A percentile compares a stretch with the other conserved stretches of the same genome.
Conservation (phyloP, 805 yeast species). For the Lipomyces sp. region DNA sequence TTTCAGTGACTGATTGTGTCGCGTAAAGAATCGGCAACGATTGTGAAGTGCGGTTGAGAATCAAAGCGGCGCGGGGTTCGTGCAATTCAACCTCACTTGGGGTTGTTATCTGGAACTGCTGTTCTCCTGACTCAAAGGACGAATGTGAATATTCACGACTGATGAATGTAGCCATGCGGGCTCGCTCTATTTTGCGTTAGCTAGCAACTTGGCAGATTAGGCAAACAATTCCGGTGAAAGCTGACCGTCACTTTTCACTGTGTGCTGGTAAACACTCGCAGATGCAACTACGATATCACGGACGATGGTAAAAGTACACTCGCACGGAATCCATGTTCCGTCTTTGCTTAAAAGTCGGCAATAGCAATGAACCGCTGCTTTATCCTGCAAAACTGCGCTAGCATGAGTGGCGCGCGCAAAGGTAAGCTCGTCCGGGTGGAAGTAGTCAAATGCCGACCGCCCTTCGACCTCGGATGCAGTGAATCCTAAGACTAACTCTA, state of each 20-base stretch:
- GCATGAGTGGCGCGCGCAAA: background rate
- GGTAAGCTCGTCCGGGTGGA: constrained; percentile 19
- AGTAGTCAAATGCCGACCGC: constrained; percentile 12
- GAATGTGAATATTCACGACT: constrained; percentile 14
- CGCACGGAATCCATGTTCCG: constrained; percentile 16
- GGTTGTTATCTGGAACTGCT: constrained; percentile 9
- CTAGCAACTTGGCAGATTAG: background rate
- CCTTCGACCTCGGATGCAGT: constrained; percentile 13
- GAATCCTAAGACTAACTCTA: constrained; percentile 21
- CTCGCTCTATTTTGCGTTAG: constrained; percentile 7
- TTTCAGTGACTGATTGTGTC: constrained; percentile 7
- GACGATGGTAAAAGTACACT: constrained; percentile 24
- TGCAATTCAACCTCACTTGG: constrained; percentile 2
- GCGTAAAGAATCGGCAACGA: constrained; percentile 24
- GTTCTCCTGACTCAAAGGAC: background rate
- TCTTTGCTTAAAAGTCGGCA: background rate
- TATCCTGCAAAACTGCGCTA: constrained; percentile 6
- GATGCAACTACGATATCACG: constrained; percentile 22
- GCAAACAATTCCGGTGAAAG: background rate
- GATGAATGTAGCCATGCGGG: constrained; percentile 10
- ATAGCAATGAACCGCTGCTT: constrained; percentile 16
- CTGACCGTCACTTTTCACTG: constrained; percentile 17
- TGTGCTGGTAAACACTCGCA: constrained; percentile 11
- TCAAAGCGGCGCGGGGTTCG: constrained; percentile 29
- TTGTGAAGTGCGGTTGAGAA: constrained; percentile 18